These are phyloP conservation scores for Melampsora abietis-canadensis DNA, from an alignment of 1,284 basidiomycete genomes.

Conservation along the genomic window DNA sequence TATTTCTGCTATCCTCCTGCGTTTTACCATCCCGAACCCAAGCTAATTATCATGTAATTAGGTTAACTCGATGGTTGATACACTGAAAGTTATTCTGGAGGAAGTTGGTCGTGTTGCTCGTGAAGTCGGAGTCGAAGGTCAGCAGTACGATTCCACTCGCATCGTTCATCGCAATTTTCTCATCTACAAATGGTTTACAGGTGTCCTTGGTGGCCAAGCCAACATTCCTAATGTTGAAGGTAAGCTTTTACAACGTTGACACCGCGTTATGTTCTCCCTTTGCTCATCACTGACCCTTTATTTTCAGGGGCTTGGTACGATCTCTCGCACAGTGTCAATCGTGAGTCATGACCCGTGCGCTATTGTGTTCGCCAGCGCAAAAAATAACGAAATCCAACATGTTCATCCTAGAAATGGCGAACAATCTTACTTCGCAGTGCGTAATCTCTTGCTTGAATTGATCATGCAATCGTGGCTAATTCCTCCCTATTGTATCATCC, in stretches of 20 bases:
- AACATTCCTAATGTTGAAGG: conserved; percentile 54
- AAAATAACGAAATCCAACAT: neutral
- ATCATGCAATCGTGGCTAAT: neutral
- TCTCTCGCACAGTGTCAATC: conserved; percentile 41
- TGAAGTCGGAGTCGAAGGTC: conserved; percentile 87
- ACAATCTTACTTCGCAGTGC: conserved; percentile 42
- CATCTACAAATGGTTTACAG: conserved; percentile 10
- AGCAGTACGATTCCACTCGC: neutral
- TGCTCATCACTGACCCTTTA: neutral
- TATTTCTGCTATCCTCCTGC: neutral
- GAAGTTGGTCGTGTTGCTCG: conserved; percentile 79
- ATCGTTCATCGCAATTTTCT: neutral
- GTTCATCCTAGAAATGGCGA: conserved; percentile 31
- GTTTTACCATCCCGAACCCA: neutral
- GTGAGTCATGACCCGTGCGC: conserved; percentile 5
- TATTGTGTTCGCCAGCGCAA: neutral
- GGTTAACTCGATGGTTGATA: conserved; percentile 43
- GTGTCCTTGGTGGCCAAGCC: conserved; percentile 75
- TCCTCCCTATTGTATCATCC: neutral
- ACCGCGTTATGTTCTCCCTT: neutral
- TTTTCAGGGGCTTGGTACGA: conserved; percentile 38
- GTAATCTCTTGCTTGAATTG: neutral
- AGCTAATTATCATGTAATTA: neutral
- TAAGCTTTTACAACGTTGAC: neutral
- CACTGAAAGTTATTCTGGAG: conserved; percentile 35